phyloP scores from a whole-genome alignment of 2,329 filamentous ascomycete genomes.

The Fusarium duplospermum region DNA sequence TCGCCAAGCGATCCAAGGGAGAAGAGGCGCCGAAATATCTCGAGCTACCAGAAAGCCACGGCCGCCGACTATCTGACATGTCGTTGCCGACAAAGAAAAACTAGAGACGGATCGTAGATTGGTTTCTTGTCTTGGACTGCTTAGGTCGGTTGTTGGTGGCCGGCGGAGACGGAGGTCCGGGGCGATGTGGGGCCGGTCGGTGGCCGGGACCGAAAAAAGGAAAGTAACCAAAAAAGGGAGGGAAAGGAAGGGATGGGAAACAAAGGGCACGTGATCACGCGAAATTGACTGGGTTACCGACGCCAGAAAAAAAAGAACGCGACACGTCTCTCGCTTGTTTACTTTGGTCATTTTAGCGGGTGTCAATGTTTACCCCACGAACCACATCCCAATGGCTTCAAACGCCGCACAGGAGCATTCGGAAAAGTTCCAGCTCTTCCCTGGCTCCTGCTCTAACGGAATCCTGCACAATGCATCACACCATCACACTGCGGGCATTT shows the following conservation, averaged over 20 bases:
- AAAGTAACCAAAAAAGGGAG: conserved; percentile 2
- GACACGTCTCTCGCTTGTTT: conserved; percentile 42
- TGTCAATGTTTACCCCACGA: conserved; percentile 39
- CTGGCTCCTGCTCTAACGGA: conserved; percentile 43
- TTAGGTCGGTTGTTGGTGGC: conserved; percentile 1
- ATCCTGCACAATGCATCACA: conserved; percentile 44
- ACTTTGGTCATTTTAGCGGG: conserved; percentile 34
- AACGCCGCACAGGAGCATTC: conserved; percentile 17
- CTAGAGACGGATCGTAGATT: conserved; percentile 34
- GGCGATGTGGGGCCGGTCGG: conserved; percentile 31
- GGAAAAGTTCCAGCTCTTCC: conserved; percentile 19
- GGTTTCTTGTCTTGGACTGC: conserved; percentile 14
- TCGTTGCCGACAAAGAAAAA: conserved; percentile 32
- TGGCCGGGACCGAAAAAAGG: conserved; percentile 3
- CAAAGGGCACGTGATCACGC: conserved; percentile 38
- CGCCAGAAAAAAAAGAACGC: conserved; percentile 20
- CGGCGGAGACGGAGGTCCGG: conserved; percentile 18
- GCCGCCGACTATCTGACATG: conserved; percentile 17
- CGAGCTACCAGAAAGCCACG: conserved; percentile 16
- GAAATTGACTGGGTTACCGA: conserved; percentile 14
- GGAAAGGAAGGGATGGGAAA: background rate
- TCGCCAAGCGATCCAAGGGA: conserved; percentile 19
- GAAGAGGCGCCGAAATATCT: conserved; percentile 22
- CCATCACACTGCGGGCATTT: conserved; percentile 33
- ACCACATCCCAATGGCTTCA: background rate